Conservation (phyloP, 805 yeast species). For the Myxozyma neglecta region DNA sequence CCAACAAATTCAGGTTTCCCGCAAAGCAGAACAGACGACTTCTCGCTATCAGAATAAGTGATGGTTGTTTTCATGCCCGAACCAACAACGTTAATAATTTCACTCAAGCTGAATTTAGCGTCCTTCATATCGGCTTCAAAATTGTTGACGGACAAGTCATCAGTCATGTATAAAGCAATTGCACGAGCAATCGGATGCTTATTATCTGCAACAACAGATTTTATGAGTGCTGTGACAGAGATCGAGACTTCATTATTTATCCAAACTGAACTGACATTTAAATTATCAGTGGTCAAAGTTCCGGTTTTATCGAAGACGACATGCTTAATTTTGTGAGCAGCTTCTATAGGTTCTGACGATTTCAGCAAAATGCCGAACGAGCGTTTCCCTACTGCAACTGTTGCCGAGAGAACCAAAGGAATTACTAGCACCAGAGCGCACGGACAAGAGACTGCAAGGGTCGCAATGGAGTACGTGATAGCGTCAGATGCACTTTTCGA, state of each 20-base stretch:
- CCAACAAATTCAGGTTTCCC: conserved; percentile 17
- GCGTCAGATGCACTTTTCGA: conserved; percentile 12
- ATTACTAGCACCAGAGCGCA: conserved; percentile 33
- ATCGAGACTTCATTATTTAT: background rate
- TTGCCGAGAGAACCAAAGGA: conserved; percentile 31
- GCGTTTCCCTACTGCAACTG: conserved; percentile 28
- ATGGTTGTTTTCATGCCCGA: conserved; percentile 12
- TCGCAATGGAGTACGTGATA: conserved; percentile 22
- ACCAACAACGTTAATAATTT: conserved; percentile 15
- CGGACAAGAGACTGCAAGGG: conserved; percentile 30
- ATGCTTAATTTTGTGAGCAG: conserved; percentile 12
- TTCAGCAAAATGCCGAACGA: conserved; percentile 23
- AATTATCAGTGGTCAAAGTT: conserved; percentile 23
- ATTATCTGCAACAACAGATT: conserved; percentile 8
- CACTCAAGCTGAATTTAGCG: background rate
- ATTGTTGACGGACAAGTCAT: background rate
- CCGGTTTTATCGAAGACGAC: conserved; percentile 33
- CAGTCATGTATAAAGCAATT: conserved; percentile 8
- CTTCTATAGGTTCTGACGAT: conserved; percentile 14
- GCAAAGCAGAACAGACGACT: background rate
- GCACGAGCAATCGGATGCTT: conserved; percentile 23
- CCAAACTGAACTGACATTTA: conserved; percentile 7
- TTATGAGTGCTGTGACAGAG: conserved; percentile 5
- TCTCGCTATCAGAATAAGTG: background rate
- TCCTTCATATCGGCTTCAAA: no score